phyloP scores from a whole-genome alignment of 768 basidiomycete species.

The Galerina marginata region DNA sequence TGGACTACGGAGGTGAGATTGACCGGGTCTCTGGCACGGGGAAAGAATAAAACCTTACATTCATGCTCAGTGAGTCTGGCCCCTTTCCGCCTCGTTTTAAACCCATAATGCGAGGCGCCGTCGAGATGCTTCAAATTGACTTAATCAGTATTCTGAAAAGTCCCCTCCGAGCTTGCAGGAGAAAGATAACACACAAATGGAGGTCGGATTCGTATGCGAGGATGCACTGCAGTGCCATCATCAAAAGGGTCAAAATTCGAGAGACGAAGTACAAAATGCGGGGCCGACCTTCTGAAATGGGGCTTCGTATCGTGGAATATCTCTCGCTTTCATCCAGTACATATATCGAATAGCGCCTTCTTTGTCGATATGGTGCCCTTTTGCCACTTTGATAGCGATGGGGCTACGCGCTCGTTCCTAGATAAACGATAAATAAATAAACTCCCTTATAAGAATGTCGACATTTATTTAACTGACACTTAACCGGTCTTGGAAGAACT shows the following conservation, averaged over 20 bases:
- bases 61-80: conserved; percentile 62
- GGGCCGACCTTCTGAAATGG: conserved; percentile 75
- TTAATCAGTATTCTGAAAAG: conserved; percentile 11
- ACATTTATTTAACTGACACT: conserved; percentile 14
- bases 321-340: conserved; percentile 84
- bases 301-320: conserved; percentile 66
- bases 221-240: conserved; percentile 59
- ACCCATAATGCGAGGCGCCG: conserved; percentile 58
- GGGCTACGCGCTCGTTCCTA: conserved; percentile 76
- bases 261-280: conserved; percentile 1
- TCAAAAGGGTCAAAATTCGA: neutral
- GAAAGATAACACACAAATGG: conserved; percentile 60
- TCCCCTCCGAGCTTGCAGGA: neutral
- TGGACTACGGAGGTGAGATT: conserved; percentile 48
- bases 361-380: conserved; percentile 42
- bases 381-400: conserved; percentile 64
- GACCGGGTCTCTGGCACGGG: neutral
- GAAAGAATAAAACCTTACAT: conserved; percentile 44
- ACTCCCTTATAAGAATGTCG: neutral
- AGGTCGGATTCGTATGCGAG: conserved; percentile 81
- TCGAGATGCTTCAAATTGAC: conserved; percentile 52
- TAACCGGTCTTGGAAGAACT: conserved; percentile 36
- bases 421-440: neutral
- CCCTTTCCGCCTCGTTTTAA: conserved; percentile 55
- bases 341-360: conserved; percentile 59